phyloP scores from a whole-genome alignment of 2,329 filamentous ascomycete genomes.

The Colletotrichum chlorophyti region DNA sequence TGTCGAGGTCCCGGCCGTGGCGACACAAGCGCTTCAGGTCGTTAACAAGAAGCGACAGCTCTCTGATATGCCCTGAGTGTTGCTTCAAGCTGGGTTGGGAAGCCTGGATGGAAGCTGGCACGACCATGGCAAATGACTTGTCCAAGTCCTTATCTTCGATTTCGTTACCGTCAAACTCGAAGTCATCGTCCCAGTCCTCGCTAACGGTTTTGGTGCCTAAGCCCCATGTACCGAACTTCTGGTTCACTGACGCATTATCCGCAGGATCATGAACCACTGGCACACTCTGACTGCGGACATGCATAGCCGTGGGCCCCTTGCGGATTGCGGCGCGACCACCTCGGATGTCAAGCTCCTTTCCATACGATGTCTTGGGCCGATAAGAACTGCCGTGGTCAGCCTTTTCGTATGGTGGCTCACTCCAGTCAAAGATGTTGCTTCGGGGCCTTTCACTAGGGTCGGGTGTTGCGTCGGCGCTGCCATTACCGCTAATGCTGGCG shows the following conservation, averaged over 20 bases:
- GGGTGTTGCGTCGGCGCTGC: constrained; percentile 38
- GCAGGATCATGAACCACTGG: constrained; percentile 71
- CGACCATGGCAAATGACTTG: constrained; percentile 63
- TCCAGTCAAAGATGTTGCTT: constrained; percentile 82
- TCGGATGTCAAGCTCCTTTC: constrained; percentile 73
- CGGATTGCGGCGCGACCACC: constrained; percentile 73
- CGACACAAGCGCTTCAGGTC: constrained; percentile 80
- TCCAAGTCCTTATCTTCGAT: constrained; percentile 45
- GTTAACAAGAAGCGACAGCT: constrained; percentile 82
- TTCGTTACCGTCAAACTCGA: constrained; percentile 70
- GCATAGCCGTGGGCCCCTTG: constrained; percentile 71
- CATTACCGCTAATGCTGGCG: constrained; percentile 57
- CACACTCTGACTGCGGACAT: constrained; percentile 83
- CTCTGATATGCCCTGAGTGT: constrained; percentile 83
- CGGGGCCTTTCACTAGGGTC: constrained; percentile 56
- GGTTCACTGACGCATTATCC: constrained; percentile 58
- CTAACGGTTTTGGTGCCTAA: constrained; percentile 79
- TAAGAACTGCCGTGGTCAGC: constrained; percentile 64
- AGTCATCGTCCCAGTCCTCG: constrained; percentile 91
- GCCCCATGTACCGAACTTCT: constrained; percentile 84
- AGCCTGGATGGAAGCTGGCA: constrained; percentile 80
- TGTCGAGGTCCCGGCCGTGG: constrained; percentile 71
- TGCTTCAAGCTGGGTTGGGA: constrained; percentile 83
- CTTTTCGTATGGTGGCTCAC: constrained; percentile 72
- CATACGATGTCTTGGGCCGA: constrained; percentile 77